A percentile compares a stretch with the other conserved stretches of the same genome.
phyloP scores from a whole-genome alignment of 257 asterid genomes.

The Solanum gracilifrons region DNA sequence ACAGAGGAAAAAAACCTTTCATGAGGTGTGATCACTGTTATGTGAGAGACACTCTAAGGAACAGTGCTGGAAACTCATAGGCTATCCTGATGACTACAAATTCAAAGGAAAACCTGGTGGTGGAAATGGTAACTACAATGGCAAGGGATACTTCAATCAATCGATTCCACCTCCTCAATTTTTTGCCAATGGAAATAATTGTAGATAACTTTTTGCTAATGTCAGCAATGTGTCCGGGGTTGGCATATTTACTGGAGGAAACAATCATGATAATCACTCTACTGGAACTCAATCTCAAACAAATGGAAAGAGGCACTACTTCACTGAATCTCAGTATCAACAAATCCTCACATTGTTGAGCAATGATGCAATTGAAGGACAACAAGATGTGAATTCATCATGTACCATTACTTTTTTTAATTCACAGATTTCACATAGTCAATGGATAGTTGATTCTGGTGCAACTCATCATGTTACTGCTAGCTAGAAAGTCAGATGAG shows the following conservation, averaged over 20 bases:
- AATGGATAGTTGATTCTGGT: neutral
- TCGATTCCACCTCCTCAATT: no score
- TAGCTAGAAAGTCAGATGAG: neutral
- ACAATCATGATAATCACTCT: neutral
- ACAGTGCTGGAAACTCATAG: neutral
- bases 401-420: neutral
- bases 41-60: no score
- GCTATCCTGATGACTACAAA: neutral
- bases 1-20: no score
- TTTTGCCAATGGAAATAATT: no score
- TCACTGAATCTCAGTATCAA: neutral
- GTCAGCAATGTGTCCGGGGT: no score
- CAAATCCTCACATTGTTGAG: neutral
- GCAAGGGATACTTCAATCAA: no score
- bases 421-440: neutral
- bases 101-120: neutral
- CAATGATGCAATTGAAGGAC: neutral
- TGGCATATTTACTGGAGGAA: no score
- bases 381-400: neutral
- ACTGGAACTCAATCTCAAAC: neutral
- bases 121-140: neutral
- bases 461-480: neutral
- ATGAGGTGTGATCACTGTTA: no score
- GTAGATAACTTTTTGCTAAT: neutral
- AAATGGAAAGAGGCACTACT: neutral